A percentile compares a stretch with the other conserved stretches of the same genome.
These are phyloP conservation scores for Cinnamomum micranthum DNA, from an alignment of 164 flowering plant genomes.

Conservation along the genomic window DNA sequence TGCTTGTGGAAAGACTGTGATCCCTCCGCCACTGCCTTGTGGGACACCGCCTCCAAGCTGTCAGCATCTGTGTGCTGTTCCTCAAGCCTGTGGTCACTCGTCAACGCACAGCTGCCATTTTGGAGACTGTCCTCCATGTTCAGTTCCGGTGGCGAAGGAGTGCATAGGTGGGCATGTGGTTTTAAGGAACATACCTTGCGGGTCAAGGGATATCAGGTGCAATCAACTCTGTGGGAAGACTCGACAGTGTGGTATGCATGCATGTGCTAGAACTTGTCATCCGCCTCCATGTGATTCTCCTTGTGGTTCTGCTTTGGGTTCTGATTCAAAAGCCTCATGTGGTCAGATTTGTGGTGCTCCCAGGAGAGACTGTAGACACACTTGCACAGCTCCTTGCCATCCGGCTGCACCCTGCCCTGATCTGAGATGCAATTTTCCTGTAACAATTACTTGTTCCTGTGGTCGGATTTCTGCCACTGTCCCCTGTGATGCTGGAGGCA, in stretches of 20 bases:
- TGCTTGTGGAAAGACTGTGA: constrained; percentile 89
- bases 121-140: constrained; percentile 96
- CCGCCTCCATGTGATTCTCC: constrained; percentile 66
- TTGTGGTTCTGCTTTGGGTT: constrained; percentile 19
- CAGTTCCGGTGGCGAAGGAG: constrained; percentile 85
- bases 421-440: constrained; percentile 64
- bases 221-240: constrained; percentile 89
- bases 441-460: constrained; percentile 80
- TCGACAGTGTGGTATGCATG: constrained; percentile 90
- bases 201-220: constrained; percentile 85
- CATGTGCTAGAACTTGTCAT: constrained; percentile 87
- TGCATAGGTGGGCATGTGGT: constrained; percentile 93
- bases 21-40: constrained; percentile 93
- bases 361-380: constrained; percentile 89
- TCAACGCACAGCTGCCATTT: constrained; percentile 90
- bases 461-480: constrained; percentile 73
- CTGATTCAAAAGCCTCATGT: constrained; percentile 54
- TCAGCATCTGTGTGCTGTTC: constrained; percentile 69
- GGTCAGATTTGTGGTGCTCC: constrained; percentile 97
- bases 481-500: constrained; percentile 91
- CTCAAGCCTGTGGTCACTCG: constrained; percentile 90
- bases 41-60: constrained; percentile 92
- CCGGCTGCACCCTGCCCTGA: constrained; percentile 81
- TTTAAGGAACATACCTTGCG: constrained; percentile 93
- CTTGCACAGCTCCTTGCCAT: constrained; percentile 73